Evolutionary conservation across 2,329 filamentous ascomycete species (phyloP).

Genomic region (Hypoxylon sp.): DNA sequence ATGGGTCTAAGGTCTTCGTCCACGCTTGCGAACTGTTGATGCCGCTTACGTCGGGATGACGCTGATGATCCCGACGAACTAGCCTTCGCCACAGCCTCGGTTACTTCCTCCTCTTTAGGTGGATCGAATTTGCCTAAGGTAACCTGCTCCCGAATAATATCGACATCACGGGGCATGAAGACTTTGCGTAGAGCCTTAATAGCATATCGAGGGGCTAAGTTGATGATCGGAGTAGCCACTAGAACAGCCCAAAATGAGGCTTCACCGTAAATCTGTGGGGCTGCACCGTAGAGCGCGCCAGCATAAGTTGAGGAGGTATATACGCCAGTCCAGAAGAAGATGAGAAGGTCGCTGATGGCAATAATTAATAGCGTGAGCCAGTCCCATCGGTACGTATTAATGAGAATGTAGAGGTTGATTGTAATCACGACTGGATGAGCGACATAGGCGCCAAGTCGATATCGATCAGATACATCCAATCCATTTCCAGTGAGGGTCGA

Average conservation of each 20-base stretch:
- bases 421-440: conserved; percentile 86
- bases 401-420: conserved; percentile 93
- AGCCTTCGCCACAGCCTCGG: conserved; percentile 58
- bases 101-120: conserved; percentile 61
- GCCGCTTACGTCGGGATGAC: conserved; percentile 70
- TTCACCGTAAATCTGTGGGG: conserved; percentile 82
- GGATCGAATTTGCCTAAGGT: conserved; percentile 85
- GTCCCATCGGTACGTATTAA: conserved; percentile 98
- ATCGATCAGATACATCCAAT: conserved; percentile 81
- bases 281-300: conserved; percentile 79
- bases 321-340: conserved; percentile 96
- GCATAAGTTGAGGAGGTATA: conserved; percentile 73
- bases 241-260: conserved; percentile 90
- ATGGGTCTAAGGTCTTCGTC: conserved; percentile 93
- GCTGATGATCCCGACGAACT: conserved; percentile 56
- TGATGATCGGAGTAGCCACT: conserved; percentile 83
- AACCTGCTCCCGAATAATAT: conserved; percentile 95
- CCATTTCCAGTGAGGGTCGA: conserved; percentile 81
- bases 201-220: conserved; percentile 88
- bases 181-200: conserved; percentile 93
- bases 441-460: conserved; percentile 88
- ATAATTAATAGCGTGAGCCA: conserved; percentile 93
- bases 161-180: conserved; percentile 91
- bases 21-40: conserved; percentile 73
- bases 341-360: conserved; percentile 83